Evolutionary conservation across 768 basidiomycete genomes (phyloP).

Genomic region (Lactarius tabidus): DNA sequence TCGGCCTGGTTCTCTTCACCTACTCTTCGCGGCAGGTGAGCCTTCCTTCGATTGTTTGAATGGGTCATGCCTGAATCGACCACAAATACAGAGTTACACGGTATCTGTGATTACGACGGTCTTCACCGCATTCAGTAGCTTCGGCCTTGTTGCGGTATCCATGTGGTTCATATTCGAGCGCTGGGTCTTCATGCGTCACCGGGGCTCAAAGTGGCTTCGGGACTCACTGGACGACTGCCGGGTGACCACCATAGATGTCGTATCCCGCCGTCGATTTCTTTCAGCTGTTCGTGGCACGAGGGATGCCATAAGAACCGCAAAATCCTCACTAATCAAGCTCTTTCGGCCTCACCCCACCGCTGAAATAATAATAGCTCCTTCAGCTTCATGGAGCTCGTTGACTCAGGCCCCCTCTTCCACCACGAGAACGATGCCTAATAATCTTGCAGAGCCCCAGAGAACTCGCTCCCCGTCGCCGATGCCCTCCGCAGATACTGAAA

Average conservation of each 20-base stretch:
- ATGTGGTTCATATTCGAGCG: constrained; percentile 71
- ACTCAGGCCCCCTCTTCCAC: constrained; percentile 10
- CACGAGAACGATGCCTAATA: neutral
- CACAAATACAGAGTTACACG: constrained; percentile 41
- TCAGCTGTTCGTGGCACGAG: constrained; percentile 2
- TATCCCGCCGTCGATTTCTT: constrained; percentile 12
- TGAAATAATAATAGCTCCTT: constrained; percentile 11
- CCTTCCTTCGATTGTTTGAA: constrained; percentile 1
- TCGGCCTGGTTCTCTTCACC: constrained; percentile 74
- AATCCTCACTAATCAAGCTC: neutral
- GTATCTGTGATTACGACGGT: constrained; percentile 74
- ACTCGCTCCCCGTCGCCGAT: constrained; percentile 14
- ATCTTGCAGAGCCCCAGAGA: constrained; percentile 2
- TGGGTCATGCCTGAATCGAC: neutral
- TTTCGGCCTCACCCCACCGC: neutral
- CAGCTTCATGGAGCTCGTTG: constrained; percentile 18
- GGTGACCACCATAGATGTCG: constrained; percentile 24
- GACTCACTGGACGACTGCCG: constrained; percentile 50
- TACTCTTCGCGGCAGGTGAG: constrained; percentile 69
- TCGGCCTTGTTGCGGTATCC: constrained; percentile 67
- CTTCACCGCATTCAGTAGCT: constrained; percentile 68
- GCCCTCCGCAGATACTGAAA: neutral
- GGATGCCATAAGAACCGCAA: neutral
- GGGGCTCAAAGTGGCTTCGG: constrained; percentile 65
- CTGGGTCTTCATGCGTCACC: constrained; percentile 57